Evolutionary conservation across 768 basidiomycete genomes (phyloP), one percentile per base, ranked within the genome.

Genomic region (Pseudohyphozyma bogoriensis): DNA sequence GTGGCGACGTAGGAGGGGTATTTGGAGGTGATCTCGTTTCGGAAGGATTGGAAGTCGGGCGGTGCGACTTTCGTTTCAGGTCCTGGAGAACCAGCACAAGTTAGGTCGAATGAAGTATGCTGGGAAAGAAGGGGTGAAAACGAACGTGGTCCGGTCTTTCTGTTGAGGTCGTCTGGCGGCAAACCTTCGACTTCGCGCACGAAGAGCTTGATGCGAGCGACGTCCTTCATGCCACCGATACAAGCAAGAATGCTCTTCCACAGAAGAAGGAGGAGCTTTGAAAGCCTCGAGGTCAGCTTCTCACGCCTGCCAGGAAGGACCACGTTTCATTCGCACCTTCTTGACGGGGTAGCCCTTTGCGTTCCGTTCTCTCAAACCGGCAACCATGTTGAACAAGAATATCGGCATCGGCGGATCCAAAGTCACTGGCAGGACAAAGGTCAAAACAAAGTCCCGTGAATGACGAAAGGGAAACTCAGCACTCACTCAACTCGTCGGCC

Each of bases 301-400:
- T 32, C 22, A 20, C 50, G 50, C 22, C 31, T 37, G 1, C 40
- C 39, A 39, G 6, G 16, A 26, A 22, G 31, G 20, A 13, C 16
- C 22, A 33, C 12, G 13, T n/a, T 1, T 13, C 2, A 7, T 16
- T n/a, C 72, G 26, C 55, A 87, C 91, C 81, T 96, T 96, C 77
- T 97, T 99, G 68, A 95, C 87, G 0, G 95, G 95, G 74, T 95
- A 99, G 8, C 89, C 89, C 71, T 88, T 91, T 3, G 89, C 86
- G 70, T 86, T 87, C 76, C 90, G 89, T 73, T 97, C 93, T 66
- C 89, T 84, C 44, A 96, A 77, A 44, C 85, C 83, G 28, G 89
- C 85, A n/a, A 96, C 85, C 50, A 91, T 80, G 56, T 85, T 85
- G 77, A 95, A 89, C 22, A 97, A 78, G 70, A 91, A 91, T 10